Evolutionary conservation across 2,329 filamentous ascomycete genomes (phyloP).

Genomic region (Alternaria sp.): DNA sequence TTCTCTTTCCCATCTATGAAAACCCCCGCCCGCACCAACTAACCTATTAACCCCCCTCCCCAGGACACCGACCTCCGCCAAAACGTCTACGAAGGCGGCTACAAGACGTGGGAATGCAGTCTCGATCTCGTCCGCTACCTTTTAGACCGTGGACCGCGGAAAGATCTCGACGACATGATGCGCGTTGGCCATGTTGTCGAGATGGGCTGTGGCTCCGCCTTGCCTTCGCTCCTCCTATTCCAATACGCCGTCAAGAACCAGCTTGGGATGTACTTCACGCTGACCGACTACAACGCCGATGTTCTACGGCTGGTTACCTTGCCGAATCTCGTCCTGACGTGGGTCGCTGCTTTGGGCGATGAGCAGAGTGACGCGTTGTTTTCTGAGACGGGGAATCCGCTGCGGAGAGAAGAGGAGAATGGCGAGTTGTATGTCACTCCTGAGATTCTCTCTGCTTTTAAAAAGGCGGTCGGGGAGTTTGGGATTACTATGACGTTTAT

Average conservation of each 20-base stretch:
- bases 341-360: constrained; percentile 52
- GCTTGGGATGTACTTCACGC: constrained; percentile 65
- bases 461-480: constrained; percentile 58
- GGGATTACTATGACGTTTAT: constrained; percentile 70
- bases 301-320: constrained; percentile 81
- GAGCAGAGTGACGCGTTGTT: constrained; percentile 28
- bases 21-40: no score
- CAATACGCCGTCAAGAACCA: constrained; percentile 65
- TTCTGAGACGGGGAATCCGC: constrained; percentile 30
- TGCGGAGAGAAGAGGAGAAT: constrained; percentile 12
- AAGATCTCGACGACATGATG: constrained; percentile 59
- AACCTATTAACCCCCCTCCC: constrained; percentile 24
- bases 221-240: constrained; percentile 76
- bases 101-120: constrained; percentile 90
- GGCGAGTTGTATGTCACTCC: constrained; percentile 72
- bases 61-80: constrained; percentile 75
- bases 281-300: constrained; percentile 82
- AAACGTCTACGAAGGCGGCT: constrained; percentile 84
- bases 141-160: constrained; percentile 58
- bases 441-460: constrained; percentile 67
- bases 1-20: not conserved
- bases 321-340: constrained; percentile 78
- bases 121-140: constrained; percentile 77
- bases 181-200: constrained; percentile 61
- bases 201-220: constrained; percentile 80